Evolutionary conservation across 306 rosid species (phyloP), one percentile per base, ranked within the genome.

Genomic region (Quercus agrifolia): DNA sequence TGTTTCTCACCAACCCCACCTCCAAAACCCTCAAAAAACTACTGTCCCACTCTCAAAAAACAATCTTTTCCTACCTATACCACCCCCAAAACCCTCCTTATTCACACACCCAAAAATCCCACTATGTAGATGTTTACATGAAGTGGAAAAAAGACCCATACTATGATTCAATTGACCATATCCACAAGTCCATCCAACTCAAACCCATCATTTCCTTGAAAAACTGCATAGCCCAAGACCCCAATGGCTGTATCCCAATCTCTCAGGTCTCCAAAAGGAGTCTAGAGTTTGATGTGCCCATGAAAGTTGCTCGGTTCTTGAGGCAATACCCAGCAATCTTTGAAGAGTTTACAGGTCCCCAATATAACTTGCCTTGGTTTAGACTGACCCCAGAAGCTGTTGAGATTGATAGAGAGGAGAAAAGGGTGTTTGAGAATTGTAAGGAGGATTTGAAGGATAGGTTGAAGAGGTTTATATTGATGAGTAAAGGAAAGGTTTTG

Each of bases 91-190:
- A 74, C 56, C 80, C 70, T 79, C 87, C 93, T 69, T 61, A 77
- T 76, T 20, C 58, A 8, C 79, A 82, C 83, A 72, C 82, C 70
- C 94, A 83, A 81, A 85, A 80, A 20, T 74, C 57, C 68, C 74
- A 73, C 84, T 94, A 91, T 46, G 98, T 94, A 31, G 86, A 94
- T 85, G 97, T 94, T 57, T 92, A 90, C 80, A 92, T 92, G 98
- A 88, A 91, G 78, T 92, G 98, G 97, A 94, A 92, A 85, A 88
- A 92, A 74, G 98, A 94, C 70, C 71, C 88, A 0, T 91, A 85
- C 80, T 92, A 86, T 78, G 97, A 94, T 69, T 82, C 89, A 11
- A 81, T 94, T 44, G 92, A 92, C 70, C 92, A 91, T 67, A 88
- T 94, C 79, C 88, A 87, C 83, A 82, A 77, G 63, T 91, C 98